phyloP scores from a whole-genome alignment of 805 yeast genomes.

The Sugiyamaella qingdaonensis region DNA sequence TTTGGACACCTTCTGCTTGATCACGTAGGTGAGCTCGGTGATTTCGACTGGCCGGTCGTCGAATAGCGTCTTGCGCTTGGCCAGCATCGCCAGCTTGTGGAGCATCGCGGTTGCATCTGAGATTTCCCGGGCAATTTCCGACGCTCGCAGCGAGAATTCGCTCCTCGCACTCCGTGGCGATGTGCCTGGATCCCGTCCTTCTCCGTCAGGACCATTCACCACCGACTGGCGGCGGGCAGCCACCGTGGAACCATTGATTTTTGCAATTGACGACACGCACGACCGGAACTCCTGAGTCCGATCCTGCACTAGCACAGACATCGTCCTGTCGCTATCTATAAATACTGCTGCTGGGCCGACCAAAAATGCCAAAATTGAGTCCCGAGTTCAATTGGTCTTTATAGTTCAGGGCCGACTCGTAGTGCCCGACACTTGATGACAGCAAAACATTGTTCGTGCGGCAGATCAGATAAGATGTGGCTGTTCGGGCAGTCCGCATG shows the following conservation, averaged over 20 bases:
- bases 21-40: constrained; percentile 81
- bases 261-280: constrained; percentile 74
- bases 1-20: constrained; percentile 76
- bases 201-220: constrained; percentile 10
- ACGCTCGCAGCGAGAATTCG: constrained; percentile 68
- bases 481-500: neutral
- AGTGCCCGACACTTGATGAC: neutral
- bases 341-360: too few relatives aligned
- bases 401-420: too few relatives aligned
- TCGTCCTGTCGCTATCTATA: neutral
- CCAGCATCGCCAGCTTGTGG: constrained; percentile 74
- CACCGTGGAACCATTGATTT: constrained; percentile 42
- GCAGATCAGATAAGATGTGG: constrained; percentile 1
- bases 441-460: neutral
- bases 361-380: too few relatives aligned
- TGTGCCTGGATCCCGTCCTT: constrained; percentile 12
- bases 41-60: constrained; percentile 94
- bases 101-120: constrained; percentile 78
- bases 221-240: constrained; percentile 21
- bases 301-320: constrained; percentile 50
- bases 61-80: constrained; percentile 84
- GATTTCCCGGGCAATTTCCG: constrained; percentile 82
- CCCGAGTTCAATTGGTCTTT: too few relatives aligned
- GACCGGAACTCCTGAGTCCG: constrained; percentile 91
- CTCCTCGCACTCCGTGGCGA: constrained; percentile 35